Evolutionary conservation across 2,329 filamentous ascomycete species (phyloP), one percentile per base, ranked within the genome.

Genomic region (Cordyceps javanica): DNA sequence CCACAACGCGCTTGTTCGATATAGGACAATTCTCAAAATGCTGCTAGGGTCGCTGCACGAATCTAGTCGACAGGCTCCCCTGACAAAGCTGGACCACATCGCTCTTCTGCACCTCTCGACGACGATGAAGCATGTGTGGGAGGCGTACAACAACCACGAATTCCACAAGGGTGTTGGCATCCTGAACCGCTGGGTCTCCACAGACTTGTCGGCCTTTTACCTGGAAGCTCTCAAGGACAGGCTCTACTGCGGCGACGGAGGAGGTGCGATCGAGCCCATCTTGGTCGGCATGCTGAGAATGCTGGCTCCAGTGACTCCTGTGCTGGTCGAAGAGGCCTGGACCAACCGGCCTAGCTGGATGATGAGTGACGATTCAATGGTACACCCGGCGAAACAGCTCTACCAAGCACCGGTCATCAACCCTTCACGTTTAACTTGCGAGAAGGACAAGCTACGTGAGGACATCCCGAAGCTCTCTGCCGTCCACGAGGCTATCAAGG

Each of bases 141-240:
- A 77, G 16, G 81, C 87, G 23, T 91, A 87, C 67, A 73, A 81
- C 36, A 82, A 82, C 26, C 88, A 90, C 67, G 90, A 96, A 67
- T 97, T 96, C 71, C 87, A 91, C 79, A 89, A 85, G 71, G 92
- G 82, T 13, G 77, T 91, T 6, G 83, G 79, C 59, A 73, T 81
- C 4, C 79, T 97, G 62, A 95, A 92, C 71, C 82, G 83, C 61
- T 97, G 92, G 86, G 80, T 96, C 59, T 85, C 86, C 57, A 85
- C 80, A 25, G 90, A 97, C 63, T 80, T 99, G 25, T 97, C 91
- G 0, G 88, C 93, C 0, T 96, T 97, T 71, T 99, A 97, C 70
- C 84, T 99, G 58, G 94, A 99, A 72, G 86, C 89, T 0, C 79
- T 92, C 65, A 99, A 99, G 72, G 94, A 99, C 67, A 81, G 90